A percentile compares a stretch with the other conserved stretches of the same genome.
These are phyloP conservation scores for Firmiana major DNA, from an alignment of 345 rosid species.

Conservation along the genomic window DNA sequence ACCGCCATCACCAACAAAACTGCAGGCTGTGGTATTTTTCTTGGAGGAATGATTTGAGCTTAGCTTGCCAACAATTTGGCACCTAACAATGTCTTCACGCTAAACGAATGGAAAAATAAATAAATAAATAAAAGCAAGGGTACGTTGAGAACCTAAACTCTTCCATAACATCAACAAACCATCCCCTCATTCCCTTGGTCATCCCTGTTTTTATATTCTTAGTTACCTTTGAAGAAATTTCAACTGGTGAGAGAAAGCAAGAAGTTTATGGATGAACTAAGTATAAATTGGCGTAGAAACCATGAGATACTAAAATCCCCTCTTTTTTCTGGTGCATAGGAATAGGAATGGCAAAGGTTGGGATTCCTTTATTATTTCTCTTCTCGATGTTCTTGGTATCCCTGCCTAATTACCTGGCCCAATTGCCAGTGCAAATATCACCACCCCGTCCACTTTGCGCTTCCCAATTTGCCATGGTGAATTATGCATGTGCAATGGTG, in stretches of 20 bases:
- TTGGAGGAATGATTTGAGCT: background rate
- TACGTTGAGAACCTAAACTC: background rate
- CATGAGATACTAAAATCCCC: background rate
- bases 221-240: conserved; percentile 4
- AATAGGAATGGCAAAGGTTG: background rate
- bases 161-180: conserved; percentile 1
- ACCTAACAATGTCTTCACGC: background rate
- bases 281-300: conserved; percentile 23
- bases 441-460: conserved; percentile 55
- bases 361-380: background rate
- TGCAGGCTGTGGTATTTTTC: background rate
- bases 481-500: conserved; percentile 56
- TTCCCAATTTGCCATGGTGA: conserved; percentile 61
- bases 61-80: background rate
- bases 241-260: conserved; percentile 21
- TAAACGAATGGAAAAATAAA: background rate
- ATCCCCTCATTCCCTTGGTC: background rate
- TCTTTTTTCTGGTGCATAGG: background rate
- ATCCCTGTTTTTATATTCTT: background rate
- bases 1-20: background rate
- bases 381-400: background rate
- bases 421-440: background rate
- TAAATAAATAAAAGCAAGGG: background rate
- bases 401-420: background rate
- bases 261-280: conserved; percentile 17